Evolutionary conservation across 2,329 filamentous ascomycete genomes (phyloP), one percentile per base, ranked within the genome.

Genomic region (Phyllosticta ampelicida): DNA sequence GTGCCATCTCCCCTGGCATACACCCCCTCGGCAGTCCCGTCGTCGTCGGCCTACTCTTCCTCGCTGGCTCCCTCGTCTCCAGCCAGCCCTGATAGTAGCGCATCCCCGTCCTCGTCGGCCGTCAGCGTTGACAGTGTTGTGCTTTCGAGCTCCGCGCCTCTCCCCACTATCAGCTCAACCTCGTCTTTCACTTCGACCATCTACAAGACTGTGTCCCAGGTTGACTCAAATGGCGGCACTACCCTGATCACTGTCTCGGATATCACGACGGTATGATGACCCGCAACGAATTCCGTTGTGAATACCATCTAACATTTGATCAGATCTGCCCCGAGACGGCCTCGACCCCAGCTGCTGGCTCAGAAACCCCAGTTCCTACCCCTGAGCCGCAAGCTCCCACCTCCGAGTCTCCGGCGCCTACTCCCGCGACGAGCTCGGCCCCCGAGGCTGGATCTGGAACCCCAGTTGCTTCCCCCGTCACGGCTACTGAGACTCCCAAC

Each of bases 281-380:
- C 11, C 6, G 4, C 3, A n/a, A n/a, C 16, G n/a, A 5, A 6
- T n/a, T 5, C n/a, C 10, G 30, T 44, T n/a, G 5, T 8, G 4
- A 44, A 44, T n/a, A n/a, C 36, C 36, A 44, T 44, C 36, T 44
- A 44, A 44, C n/a, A n/a, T 18, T 44, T 44, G 36, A 6, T 6
- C 13, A 44, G 36, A 52, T 58, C 48, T 58, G 56, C 56, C 56
- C 56, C 10, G 56, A 54, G 36, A 58, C 55, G 23, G 50, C 55
- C 28, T 44, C 36, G 36, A 44, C 36, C 13, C 36, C 36, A n/a
- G 36, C 36, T 44, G 36, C 36, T 16, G 36, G 36, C 36, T 44
- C 36, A 4, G 36, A n/a, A n/a, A 44, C 36, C 36, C 36, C 36
- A 8, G 36, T 44, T 44, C 36, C 36, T n/a, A n/a, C 36, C n/a